These are phyloP conservation scores for Moricandia arvensis DNA, from an alignment of 345 rosid species.

Conservation along the genomic window DNA sequence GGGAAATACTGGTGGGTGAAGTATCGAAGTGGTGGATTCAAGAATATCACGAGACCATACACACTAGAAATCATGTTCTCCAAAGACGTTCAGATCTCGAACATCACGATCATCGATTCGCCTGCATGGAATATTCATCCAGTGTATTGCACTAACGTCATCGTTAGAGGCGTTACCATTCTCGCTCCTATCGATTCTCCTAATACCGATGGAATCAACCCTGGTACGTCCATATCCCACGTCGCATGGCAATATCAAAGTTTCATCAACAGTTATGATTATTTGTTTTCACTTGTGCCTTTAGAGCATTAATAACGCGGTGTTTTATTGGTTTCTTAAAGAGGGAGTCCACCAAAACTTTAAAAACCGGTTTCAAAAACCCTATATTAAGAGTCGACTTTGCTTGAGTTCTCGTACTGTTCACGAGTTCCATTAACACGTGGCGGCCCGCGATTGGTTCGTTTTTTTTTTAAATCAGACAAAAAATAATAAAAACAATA, in stretches of 20 bases:
- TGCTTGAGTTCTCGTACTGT: too few relatives aligned
- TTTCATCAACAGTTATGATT: neutral
- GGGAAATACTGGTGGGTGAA: conserved; percentile 76
- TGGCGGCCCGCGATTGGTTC: too few relatives aligned
- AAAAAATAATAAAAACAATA: too few relatives aligned
- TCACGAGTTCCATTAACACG: too few relatives aligned
- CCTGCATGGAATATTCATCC: conserved; percentile 93
- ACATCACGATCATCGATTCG: conserved; percentile 64
- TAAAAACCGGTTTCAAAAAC: too few relatives aligned
- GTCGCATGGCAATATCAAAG: neutral
- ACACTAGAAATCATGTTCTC: conserved; percentile 65
- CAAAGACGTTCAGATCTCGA: conserved; percentile 55
- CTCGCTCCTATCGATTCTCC: conserved; percentile 81
- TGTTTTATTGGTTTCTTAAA: too few relatives aligned
- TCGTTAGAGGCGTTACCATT: conserved; percentile 65
- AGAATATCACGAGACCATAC: conserved; percentile 65
- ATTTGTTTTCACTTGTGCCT: neutral
- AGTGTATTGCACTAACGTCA: conserved; percentile 60
- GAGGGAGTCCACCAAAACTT: too few relatives aligned
- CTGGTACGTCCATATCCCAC: conserved; percentile 43
- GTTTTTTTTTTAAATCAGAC: too few relatives aligned
- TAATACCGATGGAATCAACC: conserved; percentile 92
- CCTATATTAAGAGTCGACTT: too few relatives aligned
- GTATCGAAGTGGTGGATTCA: conserved; percentile 47
- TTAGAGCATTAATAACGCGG: too few relatives aligned